Evolutionary conservation across 164 flowering plant species (phyloP), one percentile per base, ranked within the genome.

Genomic region (Liquidambar formosana): DNA sequence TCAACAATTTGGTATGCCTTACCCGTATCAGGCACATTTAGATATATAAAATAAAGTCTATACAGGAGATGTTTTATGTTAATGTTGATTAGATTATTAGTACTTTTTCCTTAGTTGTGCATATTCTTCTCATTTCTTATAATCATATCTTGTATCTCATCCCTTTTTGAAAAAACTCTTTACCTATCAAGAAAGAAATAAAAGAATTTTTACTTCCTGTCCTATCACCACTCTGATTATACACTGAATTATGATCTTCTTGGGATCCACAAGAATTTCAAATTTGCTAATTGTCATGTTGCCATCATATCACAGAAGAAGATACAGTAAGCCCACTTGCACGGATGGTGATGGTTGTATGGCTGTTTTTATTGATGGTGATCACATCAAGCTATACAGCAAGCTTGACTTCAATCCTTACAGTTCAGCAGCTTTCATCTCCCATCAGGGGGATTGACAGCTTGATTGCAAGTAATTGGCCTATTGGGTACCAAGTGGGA

Each of bases 301-400:
- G 21, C 23, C 49, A 15, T 63, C 70, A n/a, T 26, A 71, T 74
- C 57, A 44, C 92, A 92, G 97, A 83, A 65, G 95, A 90, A 80
- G 68, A 59, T 28, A 86, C 89, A 0, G 72, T 86, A 59, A 92
- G 93, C 73, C 61, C 84, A 12, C 85, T 90, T 4, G 90, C 85
- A 33, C 84, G 90, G 56, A 28, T 92, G 75, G 93, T 92, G 44
- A 82, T 92, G 86, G 82, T 88, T 67, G 82, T 90, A 6, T 90
- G 95, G 97, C 90, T 92, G 64, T 92, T 92, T 76, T 66, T 88
- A 23, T 71, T 90, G 68, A 71, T 90, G 93, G 87, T 90, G 44
- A 75, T 92, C 65, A 85, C 87, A 0, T 83, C 93, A 26, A 88
- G 93, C 77, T 92, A 89, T 76, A 92, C 95, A 1, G 95, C 97